Base-by-base conservation (phyloP, 2,329 filamentous ascomycete species). In the Fusarium chlamydosporum region DNA sequence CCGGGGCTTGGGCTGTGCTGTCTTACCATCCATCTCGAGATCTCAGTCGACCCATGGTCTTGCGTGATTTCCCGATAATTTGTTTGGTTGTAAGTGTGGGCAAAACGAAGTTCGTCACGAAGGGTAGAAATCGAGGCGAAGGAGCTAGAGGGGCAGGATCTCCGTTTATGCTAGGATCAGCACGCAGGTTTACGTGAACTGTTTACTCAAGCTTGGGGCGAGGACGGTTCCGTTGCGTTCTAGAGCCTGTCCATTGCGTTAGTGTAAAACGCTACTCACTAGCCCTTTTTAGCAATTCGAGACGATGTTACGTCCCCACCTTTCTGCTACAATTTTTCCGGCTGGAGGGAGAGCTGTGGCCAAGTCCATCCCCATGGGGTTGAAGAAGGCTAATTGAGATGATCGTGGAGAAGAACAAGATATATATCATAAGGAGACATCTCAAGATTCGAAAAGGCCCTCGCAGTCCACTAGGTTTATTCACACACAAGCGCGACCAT, bases 11-110 rank as follows among this genome's bases (percentile, higher is more conserved):
- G 7, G 27, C 29, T 23, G 23, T 34, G 11, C 20, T n/a, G 47
- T 38, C 47, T 38, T 8, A 58, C 55, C 55, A 58, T 33, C 55
- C 55, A 45, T 54, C 42, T 23, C 55, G 47, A 54, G 55, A 58
- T 45, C 55, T n/a, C 11, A 58, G 18, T 23, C 40, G 31, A 43
- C 55, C 55, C 55, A 58, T 58, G 7, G 15, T 34, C 13, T 4
- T 9, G 5, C 6, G 33, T 35, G 13, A 6, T 18, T 13, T 7
- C 10, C 12, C 13, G 31, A 5, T 18, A 7, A 7, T 29, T 34
- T 7, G 0, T 20, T 42, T 34, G 43, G 20, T 8, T 34, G 7
- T 3, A 12, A 13, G 15, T 29, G 27, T 26, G 20, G 23, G 23
- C 13, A 12, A 11, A 35, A 48, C 10, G 18, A 13, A 33, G 6